phyloP scores from a whole-genome alignment of 768 basidiomycete genomes.

The Cyclocybe cylindracea region DNA sequence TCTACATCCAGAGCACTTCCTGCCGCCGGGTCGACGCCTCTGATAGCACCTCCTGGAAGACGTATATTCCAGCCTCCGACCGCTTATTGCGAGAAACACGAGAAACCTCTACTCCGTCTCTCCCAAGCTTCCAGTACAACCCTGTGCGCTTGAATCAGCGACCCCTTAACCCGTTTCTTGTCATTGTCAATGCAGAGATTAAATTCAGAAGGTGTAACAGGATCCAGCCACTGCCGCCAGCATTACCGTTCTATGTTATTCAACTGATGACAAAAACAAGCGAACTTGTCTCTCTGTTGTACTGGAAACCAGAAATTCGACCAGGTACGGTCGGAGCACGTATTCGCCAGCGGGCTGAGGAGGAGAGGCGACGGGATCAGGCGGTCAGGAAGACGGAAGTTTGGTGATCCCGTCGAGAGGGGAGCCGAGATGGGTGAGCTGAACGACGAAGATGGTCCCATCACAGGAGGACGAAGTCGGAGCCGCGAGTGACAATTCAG shows the following conservation, averaged over 20 bases:
- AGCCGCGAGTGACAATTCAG: no score
- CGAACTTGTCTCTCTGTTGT: neutral
- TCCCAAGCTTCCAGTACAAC: neutral
- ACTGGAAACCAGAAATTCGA: neutral
- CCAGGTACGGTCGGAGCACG: neutral
- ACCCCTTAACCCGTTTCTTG: no score
- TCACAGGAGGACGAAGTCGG: no score
- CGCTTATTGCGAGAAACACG: neutral
- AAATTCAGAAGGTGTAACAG: neutral
- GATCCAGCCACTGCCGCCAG: neutral
- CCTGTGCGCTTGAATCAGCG: neutral
- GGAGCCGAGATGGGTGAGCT: no score
- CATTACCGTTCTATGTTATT: slow-evolving; percentile 7
- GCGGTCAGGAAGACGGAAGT: no score
- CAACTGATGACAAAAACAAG: neutral
- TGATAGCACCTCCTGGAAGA: no score
- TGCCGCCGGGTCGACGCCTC: no score
- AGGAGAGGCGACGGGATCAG: neutral
- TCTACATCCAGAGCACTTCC: no score
- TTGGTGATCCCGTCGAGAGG: no score
- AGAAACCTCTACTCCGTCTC: neutral
- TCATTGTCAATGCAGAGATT: no score
- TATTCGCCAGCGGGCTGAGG: neutral
- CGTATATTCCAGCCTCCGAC: no score
- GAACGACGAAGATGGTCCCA: no score